A percentile compares a stretch with the other conserved stretches of the same genome.
phyloP scores from a whole-genome alignment of 2,329 filamentous ascomycete genomes.

The Penicillium glabrum region DNA sequence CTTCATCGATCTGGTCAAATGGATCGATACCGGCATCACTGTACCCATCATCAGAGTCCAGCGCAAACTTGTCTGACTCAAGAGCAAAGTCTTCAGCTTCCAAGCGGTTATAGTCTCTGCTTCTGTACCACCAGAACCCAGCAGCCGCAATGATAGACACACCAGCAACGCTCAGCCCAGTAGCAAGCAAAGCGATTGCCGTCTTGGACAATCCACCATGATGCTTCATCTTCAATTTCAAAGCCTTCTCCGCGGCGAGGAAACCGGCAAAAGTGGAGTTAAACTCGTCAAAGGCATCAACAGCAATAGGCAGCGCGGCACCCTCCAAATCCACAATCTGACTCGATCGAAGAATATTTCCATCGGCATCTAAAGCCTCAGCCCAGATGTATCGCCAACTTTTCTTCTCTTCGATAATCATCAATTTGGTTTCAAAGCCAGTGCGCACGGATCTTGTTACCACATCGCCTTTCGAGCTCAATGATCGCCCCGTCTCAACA shows the following conservation, averaged over 20 bases:
- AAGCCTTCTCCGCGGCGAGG: not conserved
- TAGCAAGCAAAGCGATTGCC: not conserved
- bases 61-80: not conserved
- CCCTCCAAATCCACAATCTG: slow-evolving; percentile 3
- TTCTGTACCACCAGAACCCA: slow-evolving; percentile 1
- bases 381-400: slow-evolving; percentile 6
- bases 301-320: not conserved
- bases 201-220: not conserved
- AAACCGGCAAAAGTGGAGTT: not conserved
- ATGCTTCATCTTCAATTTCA: not conserved
- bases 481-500: not conserved
- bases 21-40: not conserved
- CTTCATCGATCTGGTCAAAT: not conserved
- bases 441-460: not conserved
- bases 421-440: slow-evolving; percentile 10
- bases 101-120: slow-evolving; percentile 1
- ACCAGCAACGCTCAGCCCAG: not conserved
- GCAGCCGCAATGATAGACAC: not conserved
- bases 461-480: not conserved
- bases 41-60: slow-evolving; percentile 1
- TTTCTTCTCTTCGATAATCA: not conserved
- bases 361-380: slow-evolving; percentile 2
- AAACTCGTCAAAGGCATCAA: slow-evolving; percentile 1
- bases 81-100: slow-evolving; percentile 6
- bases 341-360: slow-evolving; percentile 2